These are phyloP conservation scores for Kodamaea leandrae DNA, from an alignment of 805 yeast species.

Conservation along the genomic window DNA sequence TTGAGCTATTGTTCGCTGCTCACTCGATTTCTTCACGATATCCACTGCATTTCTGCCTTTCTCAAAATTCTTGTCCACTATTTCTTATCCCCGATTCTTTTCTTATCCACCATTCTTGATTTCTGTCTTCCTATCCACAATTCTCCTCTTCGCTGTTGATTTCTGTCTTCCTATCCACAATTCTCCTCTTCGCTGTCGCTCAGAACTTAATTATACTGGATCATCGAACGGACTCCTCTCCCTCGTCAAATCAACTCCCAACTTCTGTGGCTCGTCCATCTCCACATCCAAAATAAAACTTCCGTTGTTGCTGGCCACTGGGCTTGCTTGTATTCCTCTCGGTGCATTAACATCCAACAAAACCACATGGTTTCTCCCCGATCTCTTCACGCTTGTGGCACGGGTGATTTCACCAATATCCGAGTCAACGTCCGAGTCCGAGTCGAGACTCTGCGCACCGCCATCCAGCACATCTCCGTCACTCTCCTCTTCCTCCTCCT, in stretches of 20 bases:
- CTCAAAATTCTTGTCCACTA: too few relatives aligned
- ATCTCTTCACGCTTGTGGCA: constrained; percentile 34
- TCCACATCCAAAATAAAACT: constrained; percentile 33
- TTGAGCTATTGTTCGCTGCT: too few relatives aligned
- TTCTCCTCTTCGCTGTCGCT: neutral
- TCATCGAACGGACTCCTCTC: constrained; percentile 33
- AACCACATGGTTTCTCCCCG: constrained; percentile 2
- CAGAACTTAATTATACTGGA: constrained; percentile 10
- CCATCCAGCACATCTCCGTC: constrained; percentile 18
- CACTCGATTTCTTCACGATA: too few relatives aligned
- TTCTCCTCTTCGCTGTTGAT: too few relatives aligned
- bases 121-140: too few relatives aligned
- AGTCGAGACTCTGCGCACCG: constrained; percentile 12
- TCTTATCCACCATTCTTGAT: too few relatives aligned
- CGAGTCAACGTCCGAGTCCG: constrained; percentile 46
- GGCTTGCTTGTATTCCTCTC: constrained; percentile 1
- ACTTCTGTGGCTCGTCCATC: constrained; percentile 19
- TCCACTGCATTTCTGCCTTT: too few relatives aligned
- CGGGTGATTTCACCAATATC: constrained; percentile 45
- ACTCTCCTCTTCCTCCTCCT: constrained; percentile 41
- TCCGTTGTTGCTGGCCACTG: constrained; percentile 8
- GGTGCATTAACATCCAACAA: neutral
- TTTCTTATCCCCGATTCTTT: too few relatives aligned
- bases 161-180: neutral
- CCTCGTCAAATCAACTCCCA: constrained; percentile 13